Base-by-base conservation (phyloP, 2,329 filamentous ascomycete species). In the Colletotrichum sp. region DNA sequence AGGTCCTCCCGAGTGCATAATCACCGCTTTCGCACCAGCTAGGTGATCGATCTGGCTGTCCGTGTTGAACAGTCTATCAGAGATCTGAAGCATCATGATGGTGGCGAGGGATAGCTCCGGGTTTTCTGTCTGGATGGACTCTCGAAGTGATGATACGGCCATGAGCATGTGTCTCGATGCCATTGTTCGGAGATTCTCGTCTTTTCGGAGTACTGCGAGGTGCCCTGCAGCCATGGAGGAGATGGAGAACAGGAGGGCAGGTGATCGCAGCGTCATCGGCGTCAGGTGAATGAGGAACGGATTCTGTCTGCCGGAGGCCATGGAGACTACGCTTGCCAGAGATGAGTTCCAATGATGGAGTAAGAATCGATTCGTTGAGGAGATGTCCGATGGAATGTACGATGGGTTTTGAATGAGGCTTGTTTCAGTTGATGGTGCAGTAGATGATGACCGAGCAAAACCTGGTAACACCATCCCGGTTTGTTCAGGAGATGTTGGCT, bases 161-260 rank as follows among this genome's bases (percentile, higher is more conserved):
- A 74, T 65, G 14, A 80, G 76, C 39, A 80, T 78, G 26, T 83
- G 77, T 3, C 76, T 77, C 7, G 78, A 78, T 6, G 81, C 81
- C 7, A 79, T n/a, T 4, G 78, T 79, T 0, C 75, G 74, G 9
- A 83, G 68, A 14, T 61, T 78, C 32, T 65, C 24, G 57, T 82
- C 80, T 21, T 75, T 52, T 30, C 72, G 79, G 16, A 83, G 74
- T 26, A 82, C 77, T 5, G 80, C 80, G 9, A 84, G 73, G 63
- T 83, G 82, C 24, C 77, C 78, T 3, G 82, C 82, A 2, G 82
- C 82, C 77, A 83, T 82, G 14, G 79, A 81, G 43, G 81, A 82
- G 26, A 83, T 66, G 52, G 81, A 80, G 30, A 78, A 80, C 24
- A 80, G 79, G 6, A 83, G 80, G 6, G 81, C 78, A 3, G 69